Percentiles rank a stretch among this genome's conserved stretches.
Evolutionary conservation across 1,139 yeast genomes (phyloP).

Genomic region (Candida buenavistaensis): DNA sequence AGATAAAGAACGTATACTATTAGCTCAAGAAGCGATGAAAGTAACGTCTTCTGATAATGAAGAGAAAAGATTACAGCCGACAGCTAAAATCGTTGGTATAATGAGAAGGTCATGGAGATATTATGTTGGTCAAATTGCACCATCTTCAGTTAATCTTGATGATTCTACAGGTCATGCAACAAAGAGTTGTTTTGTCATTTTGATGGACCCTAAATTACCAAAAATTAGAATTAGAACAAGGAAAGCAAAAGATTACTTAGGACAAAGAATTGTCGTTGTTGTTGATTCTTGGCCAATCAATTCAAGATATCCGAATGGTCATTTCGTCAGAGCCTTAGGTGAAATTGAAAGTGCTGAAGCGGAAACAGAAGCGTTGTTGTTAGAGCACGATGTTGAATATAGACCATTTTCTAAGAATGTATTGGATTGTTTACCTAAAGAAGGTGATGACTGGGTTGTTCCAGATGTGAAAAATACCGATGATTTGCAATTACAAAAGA

Average conservation of each 20-base stretch:
- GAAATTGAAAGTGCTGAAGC: conserved; percentile 91
- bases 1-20: conserved; percentile 71
- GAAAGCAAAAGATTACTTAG: conserved; percentile 75
- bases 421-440: conserved; percentile 85
- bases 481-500: conserved; percentile 60
- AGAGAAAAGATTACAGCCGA: conserved; percentile 67
- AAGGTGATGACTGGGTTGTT: conserved; percentile 91
- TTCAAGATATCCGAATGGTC: conserved; percentile 91
- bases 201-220: conserved; percentile 90
- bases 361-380: conserved; percentile 89
- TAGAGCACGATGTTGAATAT: conserved; percentile 96
- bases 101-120: conserved; percentile 92
- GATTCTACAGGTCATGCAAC: conserved; percentile 57
- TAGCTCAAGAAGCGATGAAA: conserved; percentile 79
- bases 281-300: conserved; percentile 90
- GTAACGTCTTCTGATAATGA: conserved; percentile 35
- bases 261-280: conserved; percentile 87
- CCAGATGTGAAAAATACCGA: conserved; percentile 62
- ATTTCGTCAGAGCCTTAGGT: conserved; percentile 87
- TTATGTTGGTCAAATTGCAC: conserved; percentile 92
- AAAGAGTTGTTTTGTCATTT: conserved; percentile 76
- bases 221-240: conserved; percentile 85
- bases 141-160: conserved; percentile 65
- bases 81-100: conserved; percentile 89
- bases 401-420: conserved; percentile 94